A percentile compares a stretch with the other conserved stretches of the same genome.
Conservation (phyloP, 345 rosid genomes). For the Raphanus sativus region DNA sequence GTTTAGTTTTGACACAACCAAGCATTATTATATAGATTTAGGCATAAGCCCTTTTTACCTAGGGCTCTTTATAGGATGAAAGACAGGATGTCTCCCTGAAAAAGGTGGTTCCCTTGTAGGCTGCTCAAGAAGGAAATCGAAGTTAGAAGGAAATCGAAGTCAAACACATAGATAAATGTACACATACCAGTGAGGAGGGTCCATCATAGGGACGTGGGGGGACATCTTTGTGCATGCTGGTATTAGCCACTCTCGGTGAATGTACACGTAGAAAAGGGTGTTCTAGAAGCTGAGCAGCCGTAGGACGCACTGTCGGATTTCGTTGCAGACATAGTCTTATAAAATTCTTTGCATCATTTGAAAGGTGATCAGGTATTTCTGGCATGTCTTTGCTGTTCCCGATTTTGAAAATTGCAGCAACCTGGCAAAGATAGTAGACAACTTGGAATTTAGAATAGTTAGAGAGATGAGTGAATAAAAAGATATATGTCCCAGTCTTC, state of each 20-base stretch:
- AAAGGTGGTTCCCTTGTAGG: conserved; percentile 63
- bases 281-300: conserved; percentile 71
- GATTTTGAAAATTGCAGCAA: conserved; percentile 95
- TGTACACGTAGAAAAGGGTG: conserved; percentile 78
- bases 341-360: conserved; percentile 79
- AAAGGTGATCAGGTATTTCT: conserved; percentile 83
- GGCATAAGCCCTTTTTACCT: conserved; percentile 47
- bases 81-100: conserved; percentile 52
- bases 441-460: background rate
- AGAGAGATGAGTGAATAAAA: conserved; percentile 3
- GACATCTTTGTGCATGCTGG: conserved; percentile 53
- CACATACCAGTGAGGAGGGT: conserved; percentile 61
- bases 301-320: conserved; percentile 78
- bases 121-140: conserved; percentile 46
- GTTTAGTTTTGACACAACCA: conserved; percentile 10
- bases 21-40: conserved; percentile 8
- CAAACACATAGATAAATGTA: conserved; percentile 1
- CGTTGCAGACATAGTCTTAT: conserved; percentile 83
- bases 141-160: background rate
- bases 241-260: conserved; percentile 50
- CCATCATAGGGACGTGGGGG: conserved; percentile 65
- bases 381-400: conserved; percentile 96
- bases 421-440: conserved; percentile 54
- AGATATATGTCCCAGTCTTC: background rate
- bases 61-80: conserved; percentile 46